A percentile compares a stretch with the other conserved stretches of the same genome.
phyloP scores from a whole-genome alignment of 257 asterid genomes.

The Eustoma russellianum region DNA sequence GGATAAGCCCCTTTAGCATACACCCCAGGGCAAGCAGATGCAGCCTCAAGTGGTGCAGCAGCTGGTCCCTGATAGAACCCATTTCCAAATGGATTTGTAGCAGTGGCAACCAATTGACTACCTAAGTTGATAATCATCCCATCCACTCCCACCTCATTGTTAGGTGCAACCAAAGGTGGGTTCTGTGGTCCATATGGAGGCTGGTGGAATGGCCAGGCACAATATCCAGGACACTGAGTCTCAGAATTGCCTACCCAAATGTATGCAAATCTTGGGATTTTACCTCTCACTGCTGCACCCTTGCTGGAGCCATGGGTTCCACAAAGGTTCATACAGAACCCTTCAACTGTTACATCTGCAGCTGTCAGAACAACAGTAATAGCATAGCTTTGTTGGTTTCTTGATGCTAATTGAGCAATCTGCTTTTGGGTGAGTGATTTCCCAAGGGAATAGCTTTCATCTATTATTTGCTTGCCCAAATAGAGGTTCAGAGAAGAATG shows the following conservation, averaged over 20 bases:
- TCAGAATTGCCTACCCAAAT: conserved; percentile 69
- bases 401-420: conserved; percentile 39
- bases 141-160: conserved; percentile 61
- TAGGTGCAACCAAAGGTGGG: conserved; percentile 60
- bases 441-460: conserved; percentile 35
- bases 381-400: conserved; percentile 39
- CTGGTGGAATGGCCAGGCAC: conserved; percentile 79
- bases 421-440: conserved; percentile 48
- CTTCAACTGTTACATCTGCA: conserved; percentile 41
- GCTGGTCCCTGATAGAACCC: conserved; percentile 62
- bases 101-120: conserved; percentile 58
- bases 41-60: conserved; percentile 60
- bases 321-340: conserved; percentile 52
- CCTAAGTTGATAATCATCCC: conserved; percentile 47
- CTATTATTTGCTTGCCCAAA: conserved; percentile 37
- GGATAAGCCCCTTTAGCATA: conserved; percentile 77
- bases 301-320: conserved; percentile 54
- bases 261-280: conserved; percentile 44
- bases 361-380: conserved; percentile 54
- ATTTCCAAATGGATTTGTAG: conserved; percentile 61
- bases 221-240: conserved; percentile 49
- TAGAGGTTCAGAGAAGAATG: conserved; percentile 24
- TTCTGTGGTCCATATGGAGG: conserved; percentile 73
- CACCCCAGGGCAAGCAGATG: conserved; percentile 71
- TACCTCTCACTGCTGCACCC: conserved; percentile 15